These are phyloP conservation scores for Cyamopsis tetragonoloba DNA, from an alignment of 306 rosid genomes.

Conservation along the genomic window DNA sequence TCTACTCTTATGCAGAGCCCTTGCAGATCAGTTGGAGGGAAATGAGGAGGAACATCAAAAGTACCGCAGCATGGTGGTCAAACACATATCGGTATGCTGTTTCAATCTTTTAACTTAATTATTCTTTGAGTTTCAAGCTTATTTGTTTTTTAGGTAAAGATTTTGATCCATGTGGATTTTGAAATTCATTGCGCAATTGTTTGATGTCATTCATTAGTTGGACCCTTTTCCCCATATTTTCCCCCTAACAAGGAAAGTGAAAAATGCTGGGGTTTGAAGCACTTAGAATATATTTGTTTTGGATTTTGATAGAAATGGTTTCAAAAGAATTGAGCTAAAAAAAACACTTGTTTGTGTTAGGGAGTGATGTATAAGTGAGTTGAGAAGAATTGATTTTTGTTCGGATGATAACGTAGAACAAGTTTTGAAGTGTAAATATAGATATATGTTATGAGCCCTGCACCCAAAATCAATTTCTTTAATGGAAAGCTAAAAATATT, in stretches of 20 bases:
- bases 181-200: conserved; percentile 7
- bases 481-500: no score
- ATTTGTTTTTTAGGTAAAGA: not conserved
- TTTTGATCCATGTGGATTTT: conserved; percentile 7
- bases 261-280: not conserved
- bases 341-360: no score
- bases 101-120: not conserved
- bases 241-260: not conserved
- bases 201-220: not conserved
- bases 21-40: conserved; percentile 84
- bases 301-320: no score
- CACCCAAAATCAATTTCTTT: no score
- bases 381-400: no score
- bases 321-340: no score
- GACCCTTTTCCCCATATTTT: no score
- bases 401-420: no score
- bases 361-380: no score
- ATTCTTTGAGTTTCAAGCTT: not conserved
- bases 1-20: conserved; percentile 48
- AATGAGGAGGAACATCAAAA: conserved; percentile 63
- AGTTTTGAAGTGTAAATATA: no score
- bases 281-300: no score
- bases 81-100: conserved; percentile 63
- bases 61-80: conserved; percentile 68
- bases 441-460: no score